phyloP scores from a whole-genome alignment of 1,139 yeast species.

The Debaryomyces sp. region DNA sequence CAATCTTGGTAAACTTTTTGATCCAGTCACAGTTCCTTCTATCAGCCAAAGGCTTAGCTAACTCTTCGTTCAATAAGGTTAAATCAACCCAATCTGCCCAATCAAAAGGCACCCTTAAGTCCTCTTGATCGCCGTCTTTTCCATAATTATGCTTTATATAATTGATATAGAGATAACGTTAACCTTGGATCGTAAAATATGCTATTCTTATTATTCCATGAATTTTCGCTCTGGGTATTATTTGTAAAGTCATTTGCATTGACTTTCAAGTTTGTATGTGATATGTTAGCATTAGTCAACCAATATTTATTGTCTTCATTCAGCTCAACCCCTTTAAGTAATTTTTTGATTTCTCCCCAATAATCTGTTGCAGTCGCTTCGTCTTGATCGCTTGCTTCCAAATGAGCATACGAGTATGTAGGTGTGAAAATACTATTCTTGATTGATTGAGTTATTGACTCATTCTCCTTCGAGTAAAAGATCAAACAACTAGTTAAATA shows the following conservation, averaged over 20 bases:
- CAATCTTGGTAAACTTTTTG: conserved; percentile 11
- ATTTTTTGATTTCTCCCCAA: conserved; percentile 14
- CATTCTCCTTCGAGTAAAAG: conserved; percentile 9
- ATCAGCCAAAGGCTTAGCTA: conserved; percentile 17
- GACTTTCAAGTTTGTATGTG: conserved; percentile 19
- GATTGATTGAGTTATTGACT: conserved; percentile 7
- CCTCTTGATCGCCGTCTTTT: conserved; percentile 10
- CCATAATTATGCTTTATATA: conserved; percentile 20
- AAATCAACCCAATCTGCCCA: conserved; percentile 36
- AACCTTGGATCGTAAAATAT: conserved; percentile 42
- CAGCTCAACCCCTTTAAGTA: conserved; percentile 20
- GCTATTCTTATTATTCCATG: conserved; percentile 22
- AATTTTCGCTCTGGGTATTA: conserved; percentile 13
- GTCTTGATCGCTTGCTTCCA: conserved; percentile 4
- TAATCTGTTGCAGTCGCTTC: conserved; percentile 11
- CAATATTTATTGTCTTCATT: conserved; percentile 22
- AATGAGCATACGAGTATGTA: neutral
- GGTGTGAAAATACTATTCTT: neutral
- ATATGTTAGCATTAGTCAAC: conserved; percentile 26
- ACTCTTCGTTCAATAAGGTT: conserved; percentile 20
- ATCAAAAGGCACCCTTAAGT: conserved; percentile 27
- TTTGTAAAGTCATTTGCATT: conserved; percentile 20
- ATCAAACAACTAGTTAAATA: conserved; percentile 14
- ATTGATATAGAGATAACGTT: conserved; percentile 37
- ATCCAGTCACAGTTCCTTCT: conserved; percentile 18